A percentile compares a stretch with the other conserved stretches of the same genome.
Conservation (phyloP, 2,329 filamentous ascomycete genomes). For the Endothia cerciana region DNA sequence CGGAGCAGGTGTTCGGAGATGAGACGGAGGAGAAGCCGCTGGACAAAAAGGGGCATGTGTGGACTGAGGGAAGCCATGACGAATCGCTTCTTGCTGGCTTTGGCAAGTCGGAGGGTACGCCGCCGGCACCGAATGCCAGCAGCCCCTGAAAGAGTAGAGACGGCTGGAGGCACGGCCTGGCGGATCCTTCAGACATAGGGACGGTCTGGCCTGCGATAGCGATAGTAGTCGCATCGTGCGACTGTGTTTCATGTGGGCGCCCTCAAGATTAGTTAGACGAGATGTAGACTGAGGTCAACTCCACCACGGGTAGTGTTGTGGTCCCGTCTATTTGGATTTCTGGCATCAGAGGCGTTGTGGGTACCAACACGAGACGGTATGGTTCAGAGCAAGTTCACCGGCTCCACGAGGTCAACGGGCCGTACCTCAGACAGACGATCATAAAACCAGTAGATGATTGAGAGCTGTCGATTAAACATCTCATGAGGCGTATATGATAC, state of each 20-base stretch:
- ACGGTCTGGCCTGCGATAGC: too few species aligned
- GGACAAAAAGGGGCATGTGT: conserved; percentile 26
- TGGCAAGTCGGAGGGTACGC: conserved; percentile 28
- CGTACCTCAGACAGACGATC: not conserved
- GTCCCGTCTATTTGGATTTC: not conserved
- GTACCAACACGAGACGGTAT: not conserved
- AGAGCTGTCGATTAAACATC: not conserved
- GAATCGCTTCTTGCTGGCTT: conserved; percentile 40
- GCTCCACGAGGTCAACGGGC: not conserved
- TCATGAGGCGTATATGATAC: not conserved
- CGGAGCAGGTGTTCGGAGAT: conserved; percentile 32
- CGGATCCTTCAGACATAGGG: not conserved
- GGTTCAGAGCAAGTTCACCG: not conserved
- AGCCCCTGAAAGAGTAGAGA: not conserved
- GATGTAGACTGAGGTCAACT: not conserved
- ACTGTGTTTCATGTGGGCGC: too few species aligned
- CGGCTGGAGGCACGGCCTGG: not conserved
- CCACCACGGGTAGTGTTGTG: not conserved
- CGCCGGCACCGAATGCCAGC: not conserved
- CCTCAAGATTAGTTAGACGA: too few species aligned
- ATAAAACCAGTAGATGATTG: not conserved
- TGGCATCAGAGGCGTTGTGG: not conserved
- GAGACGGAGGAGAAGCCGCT: conserved; percentile 15
- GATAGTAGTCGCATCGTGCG: too few species aligned
- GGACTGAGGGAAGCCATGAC: conserved; percentile 41